phyloP scores from a whole-genome alignment of 768 basidiomycete genomes.

The Saitozyma podzolica region DNA sequence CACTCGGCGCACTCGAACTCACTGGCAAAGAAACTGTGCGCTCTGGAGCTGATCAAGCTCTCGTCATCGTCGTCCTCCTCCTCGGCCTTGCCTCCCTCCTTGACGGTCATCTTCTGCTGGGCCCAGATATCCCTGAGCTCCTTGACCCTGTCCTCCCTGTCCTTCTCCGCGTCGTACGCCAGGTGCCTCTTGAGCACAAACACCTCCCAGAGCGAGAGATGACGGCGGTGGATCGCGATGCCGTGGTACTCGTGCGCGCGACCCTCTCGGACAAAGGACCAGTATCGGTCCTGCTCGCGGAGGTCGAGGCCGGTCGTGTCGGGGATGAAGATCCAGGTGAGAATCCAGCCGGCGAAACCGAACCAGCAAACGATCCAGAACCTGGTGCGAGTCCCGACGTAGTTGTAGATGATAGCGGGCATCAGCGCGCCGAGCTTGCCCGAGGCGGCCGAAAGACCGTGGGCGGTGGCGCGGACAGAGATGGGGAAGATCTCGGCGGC shows the following conservation, averaged over 20 bases:
- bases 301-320: constrained; percentile 56
- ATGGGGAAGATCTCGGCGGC: constrained; percentile 56
- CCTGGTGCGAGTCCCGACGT: constrained; percentile 44
- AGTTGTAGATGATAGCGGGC: constrained; percentile 55
- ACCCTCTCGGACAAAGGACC: constrained; percentile 52
- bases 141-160: constrained; percentile 49
- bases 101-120: constrained; percentile 32
- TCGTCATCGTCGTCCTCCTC: constrained; percentile 51
- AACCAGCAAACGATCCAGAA: constrained; percentile 56
- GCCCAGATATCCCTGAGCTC: constrained; percentile 50
- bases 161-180: constrained; percentile 52
- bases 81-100: constrained; percentile 44
- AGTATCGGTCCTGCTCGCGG: constrained; percentile 55
- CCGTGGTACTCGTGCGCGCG: constrained; percentile 53
- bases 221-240: constrained; percentile 54
- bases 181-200: constrained; percentile 51
- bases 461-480: constrained; percentile 54
- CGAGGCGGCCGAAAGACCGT: constrained; percentile 53
- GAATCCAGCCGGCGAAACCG: constrained; percentile 46
- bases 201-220: constrained; percentile 51
- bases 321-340: constrained; percentile 49
- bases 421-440: constrained; percentile 55
- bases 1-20: neutral
- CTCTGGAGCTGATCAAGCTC: constrained; percentile 12
- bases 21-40: constrained; percentile 11